Evolutionary conservation across 1,139 yeast species (phyloP), one percentile per base, ranked within the genome.

Genomic region (Candida anutae): DNA sequence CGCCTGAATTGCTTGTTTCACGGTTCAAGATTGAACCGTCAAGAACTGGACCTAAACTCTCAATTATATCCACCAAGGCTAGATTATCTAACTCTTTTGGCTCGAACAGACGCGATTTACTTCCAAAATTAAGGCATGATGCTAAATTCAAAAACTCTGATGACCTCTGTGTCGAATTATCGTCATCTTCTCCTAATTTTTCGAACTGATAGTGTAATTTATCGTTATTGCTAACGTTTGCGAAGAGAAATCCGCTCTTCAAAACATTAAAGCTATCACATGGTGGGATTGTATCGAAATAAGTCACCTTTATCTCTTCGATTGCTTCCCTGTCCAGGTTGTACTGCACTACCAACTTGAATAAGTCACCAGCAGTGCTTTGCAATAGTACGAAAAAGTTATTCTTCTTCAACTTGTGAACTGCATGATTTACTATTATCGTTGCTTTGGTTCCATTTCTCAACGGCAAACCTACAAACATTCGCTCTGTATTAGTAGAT

Each of bases 321-420:
- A 83, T 57, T 2, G 50, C 45, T 23, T 63, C 70, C 22, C 56
- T 58, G 23, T 62, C 67, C 1, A 40, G 40, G 24, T 53, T 48
- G 30, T 42, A 57, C 13, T 58, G 63, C 3, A 82, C 52, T 4
- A 74, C 62, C 5, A 85, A 50, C 45, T 83, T 85, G 55, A 77
- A 82, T n/a, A 85, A 39, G 45, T 85, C 95, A 9, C 97, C 97
- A 9, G 55, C 48, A 23, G 73, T 65, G 12, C 75, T 71, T 45
- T 90, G 97, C 1, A 83, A 40, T 15, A 90, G 50, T n/a, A 79
- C 66, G 42, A 88, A 84, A 41, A 80, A 83, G 10, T 69, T 61
- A 19, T 57, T 57, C 40, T 77, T 78, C 36, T 61, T 62, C 50
- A 80, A 53, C 30, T 61, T 69, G 49, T 85, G 95, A 27, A 77